Evolutionary conservation across 2,329 filamentous ascomycete species (phyloP), one percentile per base, ranked within the genome.

Genomic region (Penicillium sp.): DNA sequence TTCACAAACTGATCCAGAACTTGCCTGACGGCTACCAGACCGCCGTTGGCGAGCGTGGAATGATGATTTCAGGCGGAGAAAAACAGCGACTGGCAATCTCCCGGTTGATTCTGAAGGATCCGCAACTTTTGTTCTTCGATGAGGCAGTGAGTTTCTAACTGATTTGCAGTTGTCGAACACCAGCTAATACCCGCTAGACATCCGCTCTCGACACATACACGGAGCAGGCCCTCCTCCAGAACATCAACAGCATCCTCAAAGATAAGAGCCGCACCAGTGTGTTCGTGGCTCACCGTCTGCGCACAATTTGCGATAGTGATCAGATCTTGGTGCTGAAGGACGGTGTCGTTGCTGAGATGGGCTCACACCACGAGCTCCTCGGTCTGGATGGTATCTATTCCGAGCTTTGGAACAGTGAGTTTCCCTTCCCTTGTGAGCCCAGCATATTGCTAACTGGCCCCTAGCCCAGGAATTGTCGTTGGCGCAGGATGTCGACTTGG

Each of bases 41-140:
- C 18, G 92, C 89, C 74, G 94, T 97, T 24, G 93, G 93, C 49
- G 93, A 97, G 78, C 84, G 93, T 44, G 92, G 92, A 1, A 87
- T 97, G 84, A 97, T 97, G 92, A 96, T 97, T 43, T 95, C 90
- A 1, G 92, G 91, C 2, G 92, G 92, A 31, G 93, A 97, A 77
- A 97, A 97, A 75, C 92, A 97, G 75, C 85, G 92, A 3, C 78
- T 97, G 10, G 93, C 93, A 0, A 86, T 97, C 22, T 91, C 90
- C 24, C 81, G 92, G 42, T 72, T 97, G 38, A 83, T 97, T 1
- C 81, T 97, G 54, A 97, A 97, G 72, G 90, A 97, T 62, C 91
- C 92, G 3, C 91, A 91, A 1, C 76, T 97, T 27, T 78, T 97
- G 1, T 97, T 97, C 82, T 97, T 97, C 65, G 92, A 97, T 63